Evolutionary conservation across 1,284 basidiomycete genomes (phyloP), one percentile per base, ranked within the genome.

Genomic region (Cryptococcus sp.): DNA sequence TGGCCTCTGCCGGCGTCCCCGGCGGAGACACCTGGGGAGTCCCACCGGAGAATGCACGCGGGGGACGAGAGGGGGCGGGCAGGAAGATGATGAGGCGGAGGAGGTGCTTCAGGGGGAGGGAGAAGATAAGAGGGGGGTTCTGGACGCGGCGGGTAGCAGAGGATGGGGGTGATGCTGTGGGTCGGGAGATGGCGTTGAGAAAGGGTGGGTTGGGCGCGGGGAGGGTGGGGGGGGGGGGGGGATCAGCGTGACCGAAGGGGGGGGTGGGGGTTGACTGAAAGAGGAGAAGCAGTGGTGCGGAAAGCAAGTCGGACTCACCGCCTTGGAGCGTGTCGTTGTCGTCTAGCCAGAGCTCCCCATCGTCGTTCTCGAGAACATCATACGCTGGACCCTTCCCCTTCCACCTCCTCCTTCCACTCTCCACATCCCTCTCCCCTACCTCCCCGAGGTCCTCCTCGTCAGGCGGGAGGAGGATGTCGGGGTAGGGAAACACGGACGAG

Each of bases 401-500:
- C 6, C 63, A 52, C 44, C 37, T 44, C 23, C 53, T 16, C 18
- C 48, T 15, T 13, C 50, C 15, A 51, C 39, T 33, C 24, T 49
- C 20, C 7, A 15, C 11, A 8, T 12, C 20, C 13, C 40, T 50
- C 24, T 45, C n/a, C 9, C 59, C 65, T 16, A 50, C 57, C 40
- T 61, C 62, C n/a, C 4, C 18, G 4, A 6, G 24, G 12, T 21
- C 44, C 56, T 53, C 46, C 5, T 45, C 49, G 24, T 53, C 60
- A 7, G 66, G 66, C 0, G 73, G 71, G 20, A 75, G 57, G 13
- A 75, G 64, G 3, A 72, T 50, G 50, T 75, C 73, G 50, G 69
- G 66, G 47, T 68, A 70, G 0, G 68, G 67, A n/a, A 75, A 67
- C 18, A 60, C 23, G 38, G 63, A 36, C 13, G 65, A 62, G 46